Evolutionary conservation across 2,329 filamentous ascomycete species (phyloP).

Genomic region (Xylariaceae sp.): DNA sequence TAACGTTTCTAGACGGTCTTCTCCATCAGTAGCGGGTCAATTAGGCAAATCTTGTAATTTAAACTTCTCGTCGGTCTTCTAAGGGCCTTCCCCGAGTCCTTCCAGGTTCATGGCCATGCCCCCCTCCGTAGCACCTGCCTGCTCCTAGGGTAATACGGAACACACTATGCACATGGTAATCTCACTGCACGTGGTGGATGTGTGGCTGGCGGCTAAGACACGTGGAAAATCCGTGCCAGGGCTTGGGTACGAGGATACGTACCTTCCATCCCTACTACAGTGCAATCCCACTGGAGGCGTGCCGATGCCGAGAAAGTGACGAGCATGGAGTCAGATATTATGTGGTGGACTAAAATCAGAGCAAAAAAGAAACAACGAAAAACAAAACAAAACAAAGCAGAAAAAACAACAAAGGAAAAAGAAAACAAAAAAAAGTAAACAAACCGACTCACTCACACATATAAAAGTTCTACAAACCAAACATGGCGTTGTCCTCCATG

Average conservation of each 20-base stretch:
- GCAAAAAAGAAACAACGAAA: too few relatives aligned
- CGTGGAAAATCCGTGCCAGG: background rate
- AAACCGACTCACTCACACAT: too few relatives aligned
- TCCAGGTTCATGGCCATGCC: background rate
- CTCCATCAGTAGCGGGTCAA: too few relatives aligned
- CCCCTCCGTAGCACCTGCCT: background rate
- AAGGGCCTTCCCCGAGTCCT: too few relatives aligned
- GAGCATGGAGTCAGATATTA: background rate
- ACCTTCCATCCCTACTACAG: background rate
- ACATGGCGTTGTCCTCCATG: too few relatives aligned
- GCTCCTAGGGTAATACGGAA: background rate
- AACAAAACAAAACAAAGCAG: too few relatives aligned
- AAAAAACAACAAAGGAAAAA: too few relatives aligned
- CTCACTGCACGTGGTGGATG: background rate
- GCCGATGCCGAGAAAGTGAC: background rate
- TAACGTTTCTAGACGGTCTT: too few relatives aligned
- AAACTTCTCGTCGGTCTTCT: too few relatives aligned
- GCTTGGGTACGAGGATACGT: background rate
- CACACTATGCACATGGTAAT: background rate
- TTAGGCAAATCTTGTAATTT: too few relatives aligned
- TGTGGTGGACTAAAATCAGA: background rate
- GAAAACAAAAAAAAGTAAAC: too few relatives aligned
- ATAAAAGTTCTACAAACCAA: too few relatives aligned
- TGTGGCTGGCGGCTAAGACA: background rate
- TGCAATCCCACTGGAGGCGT: background rate